Conservation (phyloP, 208 protist species). For the Wallacemonas sp. region DNA sequence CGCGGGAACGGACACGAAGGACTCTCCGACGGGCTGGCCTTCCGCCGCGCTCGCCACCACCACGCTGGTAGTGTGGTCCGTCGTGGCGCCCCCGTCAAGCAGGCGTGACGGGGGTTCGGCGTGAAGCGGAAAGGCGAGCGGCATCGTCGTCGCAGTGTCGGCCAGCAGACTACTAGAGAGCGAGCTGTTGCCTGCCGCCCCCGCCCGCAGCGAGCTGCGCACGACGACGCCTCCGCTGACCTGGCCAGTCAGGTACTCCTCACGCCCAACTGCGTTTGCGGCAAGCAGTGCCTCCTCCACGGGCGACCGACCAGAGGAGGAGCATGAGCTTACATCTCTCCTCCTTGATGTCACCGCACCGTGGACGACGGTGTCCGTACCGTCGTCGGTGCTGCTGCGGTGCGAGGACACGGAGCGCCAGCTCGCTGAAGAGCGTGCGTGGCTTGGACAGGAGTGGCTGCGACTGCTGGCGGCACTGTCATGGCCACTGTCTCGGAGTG, state of each 20-base stretch:
- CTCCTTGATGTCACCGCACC: too few relatives aligned
- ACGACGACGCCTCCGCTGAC: conserved; percentile 1
- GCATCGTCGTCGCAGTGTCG: not conserved
- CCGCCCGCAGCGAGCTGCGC: not conserved
- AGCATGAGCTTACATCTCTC: too few relatives aligned
- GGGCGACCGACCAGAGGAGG: not conserved
- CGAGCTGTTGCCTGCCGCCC: not conserved
- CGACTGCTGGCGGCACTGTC: not conserved
- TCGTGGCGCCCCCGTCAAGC: too few relatives aligned
- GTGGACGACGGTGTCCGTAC: not conserved
- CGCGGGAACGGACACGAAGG: too few relatives aligned
- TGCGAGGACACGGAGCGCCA: not conserved
- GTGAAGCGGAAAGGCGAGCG: too few relatives aligned
- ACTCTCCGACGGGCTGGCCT: too few relatives aligned
- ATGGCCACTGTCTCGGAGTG: not conserved
- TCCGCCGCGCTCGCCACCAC: too few relatives aligned
- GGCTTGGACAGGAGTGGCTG: too few relatives aligned
- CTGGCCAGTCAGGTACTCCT: not conserved
- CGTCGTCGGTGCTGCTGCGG: not conserved
- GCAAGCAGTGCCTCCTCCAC: not conserved
- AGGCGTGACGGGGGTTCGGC: not conserved
- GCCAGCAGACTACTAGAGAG: not conserved
- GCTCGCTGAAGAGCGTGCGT: too few relatives aligned
- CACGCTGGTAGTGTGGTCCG: too few relatives aligned
- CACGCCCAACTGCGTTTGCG: not conserved